Evolutionary conservation across 208 protist genomes (phyloP).

Genomic region (Leishmania turanica): DNA sequence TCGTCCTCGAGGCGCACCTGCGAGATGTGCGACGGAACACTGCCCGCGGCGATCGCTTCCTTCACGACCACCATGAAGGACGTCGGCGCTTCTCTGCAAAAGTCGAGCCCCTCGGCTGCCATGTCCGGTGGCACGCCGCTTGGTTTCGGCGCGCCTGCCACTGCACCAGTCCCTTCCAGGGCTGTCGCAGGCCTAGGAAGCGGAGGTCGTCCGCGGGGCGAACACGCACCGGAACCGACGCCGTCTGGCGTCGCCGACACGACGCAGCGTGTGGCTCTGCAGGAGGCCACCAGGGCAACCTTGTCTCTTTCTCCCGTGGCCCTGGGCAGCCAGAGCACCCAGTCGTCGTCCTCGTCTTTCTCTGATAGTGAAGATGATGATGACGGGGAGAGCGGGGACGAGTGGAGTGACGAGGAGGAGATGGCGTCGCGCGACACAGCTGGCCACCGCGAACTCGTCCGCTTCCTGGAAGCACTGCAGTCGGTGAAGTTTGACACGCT

Average conservation of each 20-base stretch:
- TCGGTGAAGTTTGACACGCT: slow-evolving; percentile 47
- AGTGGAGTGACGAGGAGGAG: slow-evolving; percentile 24
- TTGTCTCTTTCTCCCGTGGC: slow-evolving; percentile 10
- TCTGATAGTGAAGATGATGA: slow-evolving; percentile 10
- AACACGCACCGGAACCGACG: neutral
- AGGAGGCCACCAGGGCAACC: neutral
- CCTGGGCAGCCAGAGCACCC: neutral
- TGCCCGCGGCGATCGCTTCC: slow-evolving; percentile 6
- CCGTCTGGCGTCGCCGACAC: neutral
- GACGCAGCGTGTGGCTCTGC: neutral
- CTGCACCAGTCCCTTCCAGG: slow-evolving; percentile 15
- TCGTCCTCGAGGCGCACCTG: slow-evolving; percentile 15
- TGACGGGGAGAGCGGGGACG: slow-evolving; percentile 23
- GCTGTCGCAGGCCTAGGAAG: neutral
- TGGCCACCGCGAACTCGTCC: slow-evolving; percentile 44
- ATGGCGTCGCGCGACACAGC: slow-evolving; percentile 6
- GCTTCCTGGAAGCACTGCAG: slow-evolving; percentile 54
- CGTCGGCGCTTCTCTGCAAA: neutral
- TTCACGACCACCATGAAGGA: neutral
- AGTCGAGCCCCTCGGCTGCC: neutral
- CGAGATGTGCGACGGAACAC: slow-evolving; percentile 32
- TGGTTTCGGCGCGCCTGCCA: neutral
- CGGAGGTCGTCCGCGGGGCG: neutral
- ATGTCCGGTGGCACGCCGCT: neutral
- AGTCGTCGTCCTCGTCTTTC: slow-evolving; percentile 4